Evolutionary conservation across 2,329 filamentous ascomycete species (phyloP), one percentile per base, ranked within the genome.

Genomic region (Coleophoma cylindrospora): DNA sequence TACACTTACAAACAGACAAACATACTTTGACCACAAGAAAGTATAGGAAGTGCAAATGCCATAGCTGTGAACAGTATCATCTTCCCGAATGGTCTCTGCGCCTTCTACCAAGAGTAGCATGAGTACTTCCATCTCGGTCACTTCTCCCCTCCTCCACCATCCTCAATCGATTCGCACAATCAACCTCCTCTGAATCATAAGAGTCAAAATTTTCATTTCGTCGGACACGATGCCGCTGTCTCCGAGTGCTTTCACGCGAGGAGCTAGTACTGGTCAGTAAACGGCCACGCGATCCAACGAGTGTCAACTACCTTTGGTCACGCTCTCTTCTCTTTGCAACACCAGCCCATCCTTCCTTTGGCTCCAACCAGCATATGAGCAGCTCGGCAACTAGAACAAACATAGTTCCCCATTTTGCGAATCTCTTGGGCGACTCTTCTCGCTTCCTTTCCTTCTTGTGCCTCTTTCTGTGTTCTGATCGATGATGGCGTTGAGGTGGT

Each of bases 291-390:
- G 11, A 15, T 21, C 5, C 15, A n/a, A 14, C 13, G 15, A 13
- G 3, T 32, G 4, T 12, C n/a, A 32, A 4, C 19, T 44, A 27
- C 27, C 41, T 44, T 19, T 21, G 17, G n/a, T 15, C 12, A 27
- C 27, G 11, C 19, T 27, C 41, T 33, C 32, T 32, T 12, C 50
- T 54, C 3, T 40, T 36, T 21, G 51, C 48, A 27, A 10, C 27
- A 27, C 27, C 27, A 3, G 6, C 44, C 54, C 56, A 57, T 19
- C 54, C 56, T 6, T 53, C 54, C 11, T 52, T 43, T 2, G 52
- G 56, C 22, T 58, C 52, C 10, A 50, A 40, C 5, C 51, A 32
- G 11, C 17, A 49, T 43, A 22, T 54, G 15, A 32, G 54, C 40
- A 6, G 48, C 40, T 37, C 44, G 27, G 54, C 41, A 1, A 45